Evolutionary conservation across 2,329 filamentous ascomycete species (phyloP).

Genomic region (Penicillium sp.): DNA sequence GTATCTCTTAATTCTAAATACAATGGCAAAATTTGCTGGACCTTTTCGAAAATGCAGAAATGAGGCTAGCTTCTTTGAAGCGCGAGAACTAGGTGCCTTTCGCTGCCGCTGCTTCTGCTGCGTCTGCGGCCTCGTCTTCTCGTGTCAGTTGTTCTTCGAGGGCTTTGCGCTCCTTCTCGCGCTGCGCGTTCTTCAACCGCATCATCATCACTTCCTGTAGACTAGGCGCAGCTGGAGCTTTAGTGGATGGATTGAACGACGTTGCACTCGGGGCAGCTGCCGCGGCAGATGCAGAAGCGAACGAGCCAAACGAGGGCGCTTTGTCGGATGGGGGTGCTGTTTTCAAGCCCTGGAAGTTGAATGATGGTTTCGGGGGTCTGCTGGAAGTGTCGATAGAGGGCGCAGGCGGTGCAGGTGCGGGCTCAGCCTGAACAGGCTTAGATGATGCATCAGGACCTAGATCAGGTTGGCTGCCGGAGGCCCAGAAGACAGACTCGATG

Average conservation of each 20-base stretch:
- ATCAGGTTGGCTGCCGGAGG: constrained; percentile 53
- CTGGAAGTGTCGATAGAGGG: constrained; percentile 8
- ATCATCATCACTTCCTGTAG: constrained; percentile 54
- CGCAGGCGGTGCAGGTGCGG: not conserved
- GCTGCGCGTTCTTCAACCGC: constrained; percentile 57
- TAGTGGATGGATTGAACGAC: constrained; percentile 24
- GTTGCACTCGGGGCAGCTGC: constrained; percentile 29
- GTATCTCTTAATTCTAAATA: constrained; percentile 24
- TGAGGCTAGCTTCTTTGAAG: not conserved
- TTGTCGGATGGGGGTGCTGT: constrained; percentile 30
- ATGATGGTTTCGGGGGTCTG: constrained; percentile 25
- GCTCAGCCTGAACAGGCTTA: constrained; percentile 22
- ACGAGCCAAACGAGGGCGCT: constrained; percentile 44
- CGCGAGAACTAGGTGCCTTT: constrained; percentile 11
- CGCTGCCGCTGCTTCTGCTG: constrained; percentile 27
- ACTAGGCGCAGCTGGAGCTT: constrained; percentile 36
- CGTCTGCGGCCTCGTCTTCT: constrained; percentile 47
- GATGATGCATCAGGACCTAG: constrained; percentile 27
- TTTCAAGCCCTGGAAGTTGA: constrained; percentile 38
- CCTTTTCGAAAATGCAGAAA: not conserved
- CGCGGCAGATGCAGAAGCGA: constrained; percentile 35
- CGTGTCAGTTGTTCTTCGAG: constrained; percentile 54
- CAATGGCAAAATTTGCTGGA: not conserved
- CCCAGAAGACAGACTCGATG: constrained; percentile 57
- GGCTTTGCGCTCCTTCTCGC: constrained; percentile 49